Percentiles rank a stretch among this genome's conserved stretches.
These are phyloP conservation scores for Arachnomyces sp. DNA, from an alignment of 2,329 filamentous ascomycete genomes.

Conservation along the genomic window DNA sequence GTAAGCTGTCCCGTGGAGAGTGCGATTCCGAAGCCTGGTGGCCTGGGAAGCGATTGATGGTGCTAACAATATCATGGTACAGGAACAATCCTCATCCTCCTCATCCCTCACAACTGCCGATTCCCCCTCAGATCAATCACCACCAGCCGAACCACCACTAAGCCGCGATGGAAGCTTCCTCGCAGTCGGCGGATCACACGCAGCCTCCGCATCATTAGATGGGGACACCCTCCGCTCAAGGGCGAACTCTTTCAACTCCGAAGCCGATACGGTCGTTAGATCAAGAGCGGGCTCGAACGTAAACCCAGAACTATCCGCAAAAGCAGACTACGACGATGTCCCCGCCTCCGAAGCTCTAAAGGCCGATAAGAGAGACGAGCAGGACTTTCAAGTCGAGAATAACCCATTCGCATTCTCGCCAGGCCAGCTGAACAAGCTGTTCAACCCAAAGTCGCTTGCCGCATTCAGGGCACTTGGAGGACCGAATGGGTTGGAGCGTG, in stretches of 20 bases:
- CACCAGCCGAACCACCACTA: too few relatives aligned
- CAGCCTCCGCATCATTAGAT: slow-evolving; percentile 29
- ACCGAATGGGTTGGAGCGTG: slow-evolving; percentile 66
- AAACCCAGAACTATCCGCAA: slow-evolving; percentile 11
- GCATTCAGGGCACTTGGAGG: slow-evolving; percentile 78
- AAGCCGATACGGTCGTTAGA: slow-evolving; percentile 24
- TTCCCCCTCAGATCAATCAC: too few relatives aligned
- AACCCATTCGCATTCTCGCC: slow-evolving; percentile 76
- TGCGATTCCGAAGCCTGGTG: too few relatives aligned
- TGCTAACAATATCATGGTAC: too few relatives aligned
- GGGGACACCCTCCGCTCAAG: slow-evolving; percentile 38
- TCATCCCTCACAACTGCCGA: too few relatives aligned
- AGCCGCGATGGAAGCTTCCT: too few relatives aligned
- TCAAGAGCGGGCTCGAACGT: slow-evolving; percentile 28
- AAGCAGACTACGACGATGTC: slow-evolving; percentile 29
- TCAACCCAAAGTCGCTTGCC: slow-evolving; percentile 78
- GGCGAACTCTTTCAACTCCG: slow-evolving; percentile 33
- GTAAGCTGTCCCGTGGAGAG: too few relatives aligned
- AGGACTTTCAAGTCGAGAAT: slow-evolving; percentile 64
- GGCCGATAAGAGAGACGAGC: slow-evolving; percentile 67
- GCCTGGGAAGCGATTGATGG: too few relatives aligned
- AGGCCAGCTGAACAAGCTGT: slow-evolving; percentile 75
- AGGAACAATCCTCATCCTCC: too few relatives aligned
- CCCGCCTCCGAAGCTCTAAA: slow-evolving; percentile 52
- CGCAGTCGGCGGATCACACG: too few relatives aligned